Evolutionary conservation across 2,329 filamentous ascomycete species (phyloP), one percentile per base, ranked within the genome.

Genomic region (Fusarium lateritium): DNA sequence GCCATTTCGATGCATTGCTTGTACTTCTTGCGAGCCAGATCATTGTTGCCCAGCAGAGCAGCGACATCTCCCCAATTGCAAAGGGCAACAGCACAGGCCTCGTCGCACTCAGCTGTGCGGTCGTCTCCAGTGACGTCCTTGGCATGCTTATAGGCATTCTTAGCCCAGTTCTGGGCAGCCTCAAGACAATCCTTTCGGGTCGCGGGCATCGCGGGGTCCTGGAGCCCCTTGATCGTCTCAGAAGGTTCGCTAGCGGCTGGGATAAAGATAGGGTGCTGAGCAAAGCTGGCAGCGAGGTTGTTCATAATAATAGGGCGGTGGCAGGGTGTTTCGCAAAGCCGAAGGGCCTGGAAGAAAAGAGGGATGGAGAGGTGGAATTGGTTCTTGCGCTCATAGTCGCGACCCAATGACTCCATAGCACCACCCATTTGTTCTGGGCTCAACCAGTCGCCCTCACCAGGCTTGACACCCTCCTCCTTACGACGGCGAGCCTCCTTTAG

Each of bases 301-400:
- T 94, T 94, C 92, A 95, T 97, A 76, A 98, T 83, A 15, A 94
- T 85, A 28, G 93, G 91, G 51, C 91, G 89, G 77, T 97, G 94
- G 77, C 94, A 98, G 31, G 84, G 86, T 26, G 82, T 81, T 22
- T 80, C 88, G 85, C 77, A 91, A 45, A 96, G 80, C 19, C 90
- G 86, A 34, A 97, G 84, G 7, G 94, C 93, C 75, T 97, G 94
- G 73, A 98, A 88, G 77, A 94, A 97, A 31, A 98, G 84, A 5
- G 94, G 94, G 22, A 94, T 87, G 7, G 94, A 92, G 3, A 98
- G 89, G 71, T 95, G 92, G 75, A 94, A 91, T 72, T 92, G 89
- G 44, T 90, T 88, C 72, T 88, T 89, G 49, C 86, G 85, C 75
- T 93, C 89, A 79, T 97, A 98, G 72, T 90, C 89, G 60, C 91